Conservation (phyloP, 495 filamentous ascomycete species). For the Penicillium cosmopolitanum region DNA sequence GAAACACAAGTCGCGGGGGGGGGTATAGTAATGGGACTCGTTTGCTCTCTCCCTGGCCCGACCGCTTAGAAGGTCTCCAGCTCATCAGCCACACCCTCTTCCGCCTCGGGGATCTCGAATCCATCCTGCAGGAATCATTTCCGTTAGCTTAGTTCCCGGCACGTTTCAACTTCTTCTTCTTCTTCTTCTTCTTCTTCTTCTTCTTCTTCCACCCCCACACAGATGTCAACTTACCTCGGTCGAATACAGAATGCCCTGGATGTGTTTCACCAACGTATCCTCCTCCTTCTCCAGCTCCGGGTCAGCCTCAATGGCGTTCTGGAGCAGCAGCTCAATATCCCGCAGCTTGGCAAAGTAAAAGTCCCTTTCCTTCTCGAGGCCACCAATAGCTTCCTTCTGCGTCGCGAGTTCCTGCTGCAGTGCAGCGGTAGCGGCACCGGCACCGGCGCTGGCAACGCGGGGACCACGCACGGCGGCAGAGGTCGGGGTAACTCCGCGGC, state of each 20-base stretch:
- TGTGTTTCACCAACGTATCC: constrained; percentile 86
- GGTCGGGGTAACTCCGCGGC: constrained; percentile 76
- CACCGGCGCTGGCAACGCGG: constrained; percentile 44
- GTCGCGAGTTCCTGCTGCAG: constrained; percentile 79
- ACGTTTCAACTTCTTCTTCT: not conserved
- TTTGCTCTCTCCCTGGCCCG: constrained; percentile 11
- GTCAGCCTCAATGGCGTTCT: constrained; percentile 86
- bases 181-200: not conserved
- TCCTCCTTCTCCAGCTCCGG: constrained; percentile 92
- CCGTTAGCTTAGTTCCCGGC: constrained; percentile 8
- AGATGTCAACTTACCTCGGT: constrained; percentile 68
- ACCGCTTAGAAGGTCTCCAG: constrained; percentile 54
- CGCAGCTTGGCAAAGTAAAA: constrained; percentile 99
- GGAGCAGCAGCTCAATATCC: constrained; percentile 92
- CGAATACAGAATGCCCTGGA: constrained; percentile 95
- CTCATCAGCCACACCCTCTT: constrained; percentile 41
- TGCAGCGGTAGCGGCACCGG: constrained; percentile 63
- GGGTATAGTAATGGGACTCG: constrained; percentile 31
- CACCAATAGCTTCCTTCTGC: constrained; percentile 83
- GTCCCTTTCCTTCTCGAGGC: constrained; percentile 90
- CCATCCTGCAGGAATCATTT: constrained; percentile 43
- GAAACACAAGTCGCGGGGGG: constrained; percentile 21
- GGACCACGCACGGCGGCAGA: constrained; percentile 54
- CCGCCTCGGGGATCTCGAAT: constrained; percentile 55
- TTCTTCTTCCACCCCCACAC: no score